These are phyloP conservation scores for Pascua guehoae DNA, from an alignment of 1,284 basidiomycete genomes.

Conservation along the genomic window DNA sequence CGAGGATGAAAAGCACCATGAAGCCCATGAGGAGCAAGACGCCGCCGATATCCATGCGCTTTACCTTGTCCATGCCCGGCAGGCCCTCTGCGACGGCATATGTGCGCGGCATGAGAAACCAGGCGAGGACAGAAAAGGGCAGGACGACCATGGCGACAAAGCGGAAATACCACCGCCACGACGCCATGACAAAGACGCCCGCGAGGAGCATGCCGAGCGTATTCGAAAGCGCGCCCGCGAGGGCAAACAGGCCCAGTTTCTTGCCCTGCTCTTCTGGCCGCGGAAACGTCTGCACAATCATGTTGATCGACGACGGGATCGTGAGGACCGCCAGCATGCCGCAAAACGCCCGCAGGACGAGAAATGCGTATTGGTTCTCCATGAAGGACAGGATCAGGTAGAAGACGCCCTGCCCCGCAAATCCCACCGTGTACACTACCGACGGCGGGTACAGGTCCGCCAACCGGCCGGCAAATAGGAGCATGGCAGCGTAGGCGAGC, in stretches of 20 bases:
- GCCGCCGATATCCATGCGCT: slow-evolving; percentile 46
- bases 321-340: slow-evolving; percentile 43
- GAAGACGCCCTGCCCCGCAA: slow-evolving; percentile 39
- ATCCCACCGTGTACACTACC: slow-evolving; percentile 39
- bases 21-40: slow-evolving; percentile 35
- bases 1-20: slow-evolving; percentile 45
- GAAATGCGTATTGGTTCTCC: slow-evolving; percentile 44
- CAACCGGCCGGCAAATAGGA: slow-evolving; percentile 41
- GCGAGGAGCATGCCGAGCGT: slow-evolving; percentile 33
- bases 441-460: slow-evolving; percentile 44
- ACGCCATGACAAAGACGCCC: slow-evolving; percentile 41
- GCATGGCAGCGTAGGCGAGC: slow-evolving; percentile 34
- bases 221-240: slow-evolving; percentile 39
- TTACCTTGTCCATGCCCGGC: slow-evolving; percentile 37
- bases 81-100: slow-evolving; percentile 40
- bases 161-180: slow-evolving; percentile 48
- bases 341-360: slow-evolving; percentile 42
- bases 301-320: slow-evolving; percentile 45
- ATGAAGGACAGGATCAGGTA: slow-evolving; percentile 47
- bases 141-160: slow-evolving; percentile 37
- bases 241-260: slow-evolving; percentile 43
- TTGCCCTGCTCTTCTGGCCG: slow-evolving; percentile 38
- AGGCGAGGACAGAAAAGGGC: slow-evolving; percentile 35
- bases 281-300: slow-evolving; percentile 46
- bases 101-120: slow-evolving; percentile 40